phyloP scores from a whole-genome alignment of 2,329 filamentous ascomycete species.

The Triangularia setosa region DNA sequence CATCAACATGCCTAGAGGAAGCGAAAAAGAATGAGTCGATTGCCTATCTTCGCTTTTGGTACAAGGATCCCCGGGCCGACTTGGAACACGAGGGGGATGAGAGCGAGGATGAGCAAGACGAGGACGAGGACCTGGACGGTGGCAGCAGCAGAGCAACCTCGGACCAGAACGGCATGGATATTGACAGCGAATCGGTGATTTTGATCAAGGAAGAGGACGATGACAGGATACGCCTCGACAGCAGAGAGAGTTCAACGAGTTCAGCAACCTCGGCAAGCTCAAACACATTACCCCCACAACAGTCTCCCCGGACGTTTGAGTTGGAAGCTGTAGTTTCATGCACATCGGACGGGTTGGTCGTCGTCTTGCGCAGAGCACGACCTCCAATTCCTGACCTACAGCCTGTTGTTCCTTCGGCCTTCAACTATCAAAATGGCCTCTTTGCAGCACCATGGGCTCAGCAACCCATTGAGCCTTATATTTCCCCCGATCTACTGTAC shows the following conservation, averaged over 20 bases:
- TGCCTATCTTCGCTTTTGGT: constrained; percentile 83
- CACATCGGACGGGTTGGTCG: constrained; percentile 81
- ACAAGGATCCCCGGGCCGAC: constrained; percentile 65
- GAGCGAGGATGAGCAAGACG: constrained; percentile 42
- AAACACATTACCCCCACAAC: not conserved
- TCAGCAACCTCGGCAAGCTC: not conserved
- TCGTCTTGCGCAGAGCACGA: constrained; percentile 71
- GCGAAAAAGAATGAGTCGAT: constrained; percentile 90
- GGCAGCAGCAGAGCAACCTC: constrained; percentile 32
- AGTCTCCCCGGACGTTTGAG: constrained; percentile 47
- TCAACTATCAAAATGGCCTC: constrained; percentile 56
- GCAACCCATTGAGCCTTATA: constrained; percentile 55
- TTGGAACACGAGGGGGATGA: constrained; percentile 45
- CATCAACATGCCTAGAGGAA: constrained; percentile 73
- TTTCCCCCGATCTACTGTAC: constrained; percentile 41
- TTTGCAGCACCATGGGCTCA: constrained; percentile 79
- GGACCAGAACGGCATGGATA: constrained; percentile 36
- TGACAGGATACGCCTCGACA: not conserved
- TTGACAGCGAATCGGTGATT: constrained; percentile 34
- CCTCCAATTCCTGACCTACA: constrained; percentile 61
- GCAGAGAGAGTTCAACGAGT: constrained; percentile 24
- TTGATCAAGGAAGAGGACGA: constrained; percentile 25
- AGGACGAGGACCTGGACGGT: constrained; percentile 37
- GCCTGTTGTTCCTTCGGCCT: constrained; percentile 38
- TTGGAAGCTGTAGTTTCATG: constrained; percentile 89